phyloP scores from a whole-genome alignment of 768 basidiomycete genomes.

The Tricholoma matsutake region DNA sequence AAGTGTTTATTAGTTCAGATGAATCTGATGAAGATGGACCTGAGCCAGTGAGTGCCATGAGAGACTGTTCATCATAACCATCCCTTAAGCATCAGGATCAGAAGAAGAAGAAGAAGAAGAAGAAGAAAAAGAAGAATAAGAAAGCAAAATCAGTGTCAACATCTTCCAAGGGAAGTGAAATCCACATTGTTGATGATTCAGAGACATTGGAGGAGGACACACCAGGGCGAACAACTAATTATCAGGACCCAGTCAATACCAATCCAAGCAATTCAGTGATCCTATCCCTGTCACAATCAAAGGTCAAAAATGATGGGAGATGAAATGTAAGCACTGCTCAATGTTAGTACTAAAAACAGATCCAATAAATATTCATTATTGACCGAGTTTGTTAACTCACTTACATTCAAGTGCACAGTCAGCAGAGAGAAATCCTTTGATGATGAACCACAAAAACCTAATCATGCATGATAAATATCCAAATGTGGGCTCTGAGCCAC shows the following conservation, averaged over 20 bases:
- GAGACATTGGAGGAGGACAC: not conserved
- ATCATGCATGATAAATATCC: conserved; percentile 1
- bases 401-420: conserved; percentile 5
- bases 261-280: not conserved
- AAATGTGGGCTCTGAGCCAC: not conserved
- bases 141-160: not conserved
- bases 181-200: not conserved
- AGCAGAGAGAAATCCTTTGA: conserved; percentile 6
- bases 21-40: not conserved
- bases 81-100: not conserved
- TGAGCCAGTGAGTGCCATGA: not conserved
- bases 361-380: not conserved
- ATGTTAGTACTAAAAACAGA: not conserved
- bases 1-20: not conserved
- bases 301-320: conserved; percentile 6
- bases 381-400: conserved; percentile 1
- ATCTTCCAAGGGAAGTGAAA: not conserved
- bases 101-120: not conserved
- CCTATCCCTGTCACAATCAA: not conserved
- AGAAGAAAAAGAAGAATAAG: no score
- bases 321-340: conserved; percentile 11
- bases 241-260: not conserved
- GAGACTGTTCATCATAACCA: not conserved
- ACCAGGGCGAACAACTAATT: not conserved
- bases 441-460: conserved; percentile 9